Evolutionary conservation across 2,329 filamentous ascomycete genomes (phyloP).

Genomic region (Nemania serpens): DNA sequence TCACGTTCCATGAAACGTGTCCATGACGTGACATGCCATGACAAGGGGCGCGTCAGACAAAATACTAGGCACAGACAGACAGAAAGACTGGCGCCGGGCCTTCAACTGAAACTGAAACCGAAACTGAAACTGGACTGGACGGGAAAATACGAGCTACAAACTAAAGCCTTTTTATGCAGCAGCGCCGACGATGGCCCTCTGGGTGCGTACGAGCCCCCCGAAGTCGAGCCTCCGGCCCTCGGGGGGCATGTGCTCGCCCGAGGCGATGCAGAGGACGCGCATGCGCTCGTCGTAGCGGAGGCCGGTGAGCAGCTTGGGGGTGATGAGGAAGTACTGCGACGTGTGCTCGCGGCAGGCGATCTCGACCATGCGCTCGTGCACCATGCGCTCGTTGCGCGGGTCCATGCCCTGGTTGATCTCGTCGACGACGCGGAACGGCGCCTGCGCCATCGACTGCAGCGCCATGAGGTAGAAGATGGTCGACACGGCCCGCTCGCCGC

Average conservation of each 20-base stretch:
- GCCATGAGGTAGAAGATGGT: constrained; percentile 99
- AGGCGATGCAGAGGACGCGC: constrained; percentile 92
- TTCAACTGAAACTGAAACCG: no score
- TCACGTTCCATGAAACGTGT: no score
- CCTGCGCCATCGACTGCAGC: constrained; percentile 88
- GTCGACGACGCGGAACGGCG: constrained; percentile 96
- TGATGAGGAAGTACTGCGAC: constrained; percentile 95
- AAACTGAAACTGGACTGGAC: background rate
- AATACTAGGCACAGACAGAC: no score
- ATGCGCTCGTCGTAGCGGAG: constrained; percentile 88
- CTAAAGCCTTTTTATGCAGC: constrained; percentile 27
- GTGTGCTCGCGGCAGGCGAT: constrained; percentile 86
- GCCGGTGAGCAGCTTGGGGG: constrained; percentile 87
- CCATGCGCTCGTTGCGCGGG: constrained; percentile 95
- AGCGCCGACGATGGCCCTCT: constrained; percentile 37
- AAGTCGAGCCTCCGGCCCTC: constrained; percentile 59
- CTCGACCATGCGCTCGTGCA: constrained; percentile 97
- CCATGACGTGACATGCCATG: no score
- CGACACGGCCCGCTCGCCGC: constrained; percentile 92
- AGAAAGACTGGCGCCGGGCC: no score
- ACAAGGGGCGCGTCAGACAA: no score
- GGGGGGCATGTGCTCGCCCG: constrained; percentile 73
- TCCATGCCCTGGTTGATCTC: constrained; percentile 99
- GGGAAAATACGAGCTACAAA: background rate
- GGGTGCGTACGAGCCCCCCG: constrained; percentile 49